These are phyloP conservation scores for Fusarium robinianum DNA, from an alignment of 2,329 filamentous ascomycete species.

Conservation along the genomic window DNA sequence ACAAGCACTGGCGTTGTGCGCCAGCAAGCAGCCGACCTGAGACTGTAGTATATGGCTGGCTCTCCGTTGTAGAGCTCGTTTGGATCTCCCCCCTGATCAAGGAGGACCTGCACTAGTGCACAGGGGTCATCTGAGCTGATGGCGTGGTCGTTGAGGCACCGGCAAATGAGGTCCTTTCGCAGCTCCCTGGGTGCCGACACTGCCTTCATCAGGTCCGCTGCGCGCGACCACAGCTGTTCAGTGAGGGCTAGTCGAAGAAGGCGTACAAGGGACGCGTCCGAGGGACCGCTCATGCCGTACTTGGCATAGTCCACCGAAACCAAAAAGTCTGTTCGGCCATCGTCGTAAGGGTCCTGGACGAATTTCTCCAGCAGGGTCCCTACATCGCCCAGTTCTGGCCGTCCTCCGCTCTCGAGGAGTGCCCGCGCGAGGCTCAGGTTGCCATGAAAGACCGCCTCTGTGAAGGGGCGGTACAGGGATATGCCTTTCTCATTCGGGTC, in stretches of 20 bases:
- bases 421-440: constrained; percentile 31
- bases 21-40: constrained; percentile 36
- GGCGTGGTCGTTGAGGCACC: constrained; percentile 29
- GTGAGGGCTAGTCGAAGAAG: constrained; percentile 29
- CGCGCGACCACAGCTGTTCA: constrained; percentile 34
- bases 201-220: constrained; percentile 34
- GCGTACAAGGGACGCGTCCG: constrained; percentile 26
- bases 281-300: constrained; percentile 30
- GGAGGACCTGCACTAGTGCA: constrained; percentile 30
- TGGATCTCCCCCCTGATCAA: constrained; percentile 34
- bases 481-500: constrained; percentile 36
- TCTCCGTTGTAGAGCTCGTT: constrained; percentile 34
- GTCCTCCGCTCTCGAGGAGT: constrained; percentile 33
- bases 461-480: constrained; percentile 28
- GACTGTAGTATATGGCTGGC: constrained; percentile 35
- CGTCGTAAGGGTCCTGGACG: constrained; percentile 33
- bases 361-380: constrained; percentile 26
- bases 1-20: constrained; percentile 36
- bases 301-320: constrained; percentile 31
- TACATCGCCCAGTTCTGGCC: constrained; percentile 31
- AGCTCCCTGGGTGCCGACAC: constrained; percentile 28
- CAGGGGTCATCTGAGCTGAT: constrained; percentile 34
- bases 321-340: constrained; percentile 33
- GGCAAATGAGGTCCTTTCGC: constrained; percentile 29
- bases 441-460: constrained; percentile 30